Evolutionary conservation across 2,329 filamentous ascomycete species (phyloP), one percentile per base, ranked within the genome.

Genomic region (Phialocephala sp.): DNA sequence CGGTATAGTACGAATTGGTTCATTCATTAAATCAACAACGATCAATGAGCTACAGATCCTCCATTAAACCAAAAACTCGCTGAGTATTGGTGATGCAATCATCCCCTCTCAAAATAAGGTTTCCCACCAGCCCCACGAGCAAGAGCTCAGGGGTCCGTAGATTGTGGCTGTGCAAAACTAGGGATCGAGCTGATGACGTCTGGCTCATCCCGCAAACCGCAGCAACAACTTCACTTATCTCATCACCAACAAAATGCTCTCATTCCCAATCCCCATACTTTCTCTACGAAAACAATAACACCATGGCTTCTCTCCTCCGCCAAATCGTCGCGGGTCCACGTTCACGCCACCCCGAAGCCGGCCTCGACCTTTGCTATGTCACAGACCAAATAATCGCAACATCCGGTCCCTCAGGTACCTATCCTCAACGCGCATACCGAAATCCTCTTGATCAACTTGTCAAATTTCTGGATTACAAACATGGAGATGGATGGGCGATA

Each of bases 291-390:
- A 32, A 32, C 18, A 24, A 45, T 43, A 39, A 60, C n/a, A 69
- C 20, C 54, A 88, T 89, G 92, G 85, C 91, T 62, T 92, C 90
- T 24, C 80, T 98, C 68, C 85, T 98, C 71, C 91, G 94, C 73
- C 92, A 97, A 77, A 92, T 98, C 69, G 93, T 98, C 68, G 93
- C 95, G 54, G 90, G 94, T 11, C 94, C 95, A 14, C 88, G 95
- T 71, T 84, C 89, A 66, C 87, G 90, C 73, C 94, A 98, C 77
- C 85, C 91, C 36, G 94, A 97, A 81, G 91, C 94, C 8, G 91
- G 91, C 6, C 85, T 99, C 32, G 95, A 99, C 77, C 85, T 99
- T 54, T 98, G 94, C 83, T 99, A 99, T 79, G 94, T 98, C 41
- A 97, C 93, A 0, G 88, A 94, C 74, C 87, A 91, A 74, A 92